phyloP scores from a whole-genome alignment of 257 asterid species.

The Jasminum sambac region DNA sequence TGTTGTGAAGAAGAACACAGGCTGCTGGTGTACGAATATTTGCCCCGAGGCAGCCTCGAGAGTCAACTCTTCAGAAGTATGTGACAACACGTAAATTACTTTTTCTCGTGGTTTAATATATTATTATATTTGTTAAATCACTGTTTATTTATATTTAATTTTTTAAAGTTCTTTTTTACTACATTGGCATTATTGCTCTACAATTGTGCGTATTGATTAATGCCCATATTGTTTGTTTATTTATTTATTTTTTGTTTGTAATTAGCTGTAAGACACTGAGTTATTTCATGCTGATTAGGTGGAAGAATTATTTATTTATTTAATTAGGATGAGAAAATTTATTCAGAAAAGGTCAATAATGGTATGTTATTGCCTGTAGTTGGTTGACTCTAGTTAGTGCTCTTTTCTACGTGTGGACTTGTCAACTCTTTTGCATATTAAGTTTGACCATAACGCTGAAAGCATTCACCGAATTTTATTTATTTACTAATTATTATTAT shows the following conservation, averaged over 20 bases:
- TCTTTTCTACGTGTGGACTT: background rate
- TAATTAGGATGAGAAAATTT: background rate
- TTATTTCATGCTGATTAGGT: slow-evolving; percentile 2
- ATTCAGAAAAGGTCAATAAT: slow-evolving; percentile 26
- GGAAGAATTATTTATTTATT: background rate
- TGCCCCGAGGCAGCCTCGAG: slow-evolving; percentile 96
- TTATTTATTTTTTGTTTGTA: background rate
- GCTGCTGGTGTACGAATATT: slow-evolving; percentile 82
- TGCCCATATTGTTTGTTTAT: too few species aligned
- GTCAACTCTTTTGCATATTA: slow-evolving; percentile 12
- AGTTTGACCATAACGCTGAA: background rate
- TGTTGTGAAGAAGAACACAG: slow-evolving; percentile 97
- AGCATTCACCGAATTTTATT: background rate
- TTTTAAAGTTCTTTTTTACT: too few species aligned
- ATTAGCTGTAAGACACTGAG: slow-evolving; percentile 6
- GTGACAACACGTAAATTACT: slow-evolving; percentile 14
- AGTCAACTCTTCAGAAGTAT: slow-evolving; percentile 88
- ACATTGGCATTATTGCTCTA: too few species aligned
- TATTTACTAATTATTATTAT: too few species aligned
- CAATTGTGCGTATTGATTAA: too few species aligned
- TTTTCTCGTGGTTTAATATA: background rate
- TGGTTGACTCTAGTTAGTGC: slow-evolving; percentile 28
- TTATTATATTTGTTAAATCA: background rate
- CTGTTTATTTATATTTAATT: background rate
- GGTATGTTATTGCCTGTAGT: slow-evolving; percentile 9